Conservation (phyloP, 2,329 filamentous ascomycete genomes). For the Aureobasidium pullulans region DNA sequence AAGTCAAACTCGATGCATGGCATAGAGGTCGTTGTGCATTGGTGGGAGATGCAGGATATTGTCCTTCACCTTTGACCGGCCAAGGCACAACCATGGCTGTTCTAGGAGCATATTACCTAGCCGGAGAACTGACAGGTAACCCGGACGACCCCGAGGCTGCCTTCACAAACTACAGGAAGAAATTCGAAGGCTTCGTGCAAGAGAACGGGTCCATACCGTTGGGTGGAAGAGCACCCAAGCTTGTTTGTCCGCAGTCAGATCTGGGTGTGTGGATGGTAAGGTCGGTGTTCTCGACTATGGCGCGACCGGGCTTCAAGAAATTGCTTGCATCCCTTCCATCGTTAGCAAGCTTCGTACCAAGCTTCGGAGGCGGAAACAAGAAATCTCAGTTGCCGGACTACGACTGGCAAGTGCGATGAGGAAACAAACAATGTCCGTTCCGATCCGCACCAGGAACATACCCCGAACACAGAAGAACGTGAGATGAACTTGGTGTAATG, state of each 20-base stretch:
- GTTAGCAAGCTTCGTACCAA: neutral
- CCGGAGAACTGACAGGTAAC: slow-evolving; percentile 27
- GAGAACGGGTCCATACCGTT: slow-evolving; percentile 25
- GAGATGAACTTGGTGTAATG: no score
- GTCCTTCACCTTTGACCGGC: slow-evolving; percentile 28
- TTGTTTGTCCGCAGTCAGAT: slow-evolving; percentile 20
- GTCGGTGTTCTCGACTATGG: slow-evolving; percentile 18
- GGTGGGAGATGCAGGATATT: slow-evolving; percentile 34
- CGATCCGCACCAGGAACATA: no score
- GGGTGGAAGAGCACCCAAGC: slow-evolving; percentile 18
- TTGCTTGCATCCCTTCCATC: neutral
- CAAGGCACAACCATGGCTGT: slow-evolving; percentile 30
- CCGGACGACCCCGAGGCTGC: slow-evolving; percentile 18
- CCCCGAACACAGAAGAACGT: no score
- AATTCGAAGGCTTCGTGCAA: slow-evolving; percentile 19
- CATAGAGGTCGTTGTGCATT: slow-evolving; percentile 28
- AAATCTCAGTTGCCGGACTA: neutral
- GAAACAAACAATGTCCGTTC: no score
- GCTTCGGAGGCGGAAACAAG: neutral
- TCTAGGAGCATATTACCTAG: slow-evolving; percentile 33
- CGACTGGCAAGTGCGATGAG: neutral
- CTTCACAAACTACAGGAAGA: slow-evolving; percentile 19
- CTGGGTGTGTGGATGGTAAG: slow-evolving; percentile 22
- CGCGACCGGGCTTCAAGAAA: slow-evolving; percentile 9
- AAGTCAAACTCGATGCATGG: slow-evolving; percentile 32